phyloP scores from a whole-genome alignment of 805 yeast species.

The Yarrowia bubula region DNA sequence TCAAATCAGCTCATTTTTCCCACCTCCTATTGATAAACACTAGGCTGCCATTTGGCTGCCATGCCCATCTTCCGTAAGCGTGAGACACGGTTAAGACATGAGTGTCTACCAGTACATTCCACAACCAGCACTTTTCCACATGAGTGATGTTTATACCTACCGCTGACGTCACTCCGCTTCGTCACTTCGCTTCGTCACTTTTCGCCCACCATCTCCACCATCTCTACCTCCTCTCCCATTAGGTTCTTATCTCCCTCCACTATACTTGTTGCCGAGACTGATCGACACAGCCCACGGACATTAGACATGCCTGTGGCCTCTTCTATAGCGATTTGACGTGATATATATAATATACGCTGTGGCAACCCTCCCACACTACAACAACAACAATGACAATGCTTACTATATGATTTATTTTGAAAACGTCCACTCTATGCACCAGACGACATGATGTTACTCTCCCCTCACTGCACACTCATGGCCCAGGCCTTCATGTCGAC shows the following conservation, averaged over 20 bases:
- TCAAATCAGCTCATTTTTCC: no score
- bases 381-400: slow-evolving; percentile 5
- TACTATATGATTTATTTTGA: slow-evolving; percentile 4
- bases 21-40: no score
- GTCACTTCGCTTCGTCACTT: no score
- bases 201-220: background rate
- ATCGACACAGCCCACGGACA: slow-evolving; percentile 4
- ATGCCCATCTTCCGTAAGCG: no score
- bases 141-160: no score
- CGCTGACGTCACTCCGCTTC: no score
- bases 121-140: no score
- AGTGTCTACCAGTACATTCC: no score
- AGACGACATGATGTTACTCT: background rate
- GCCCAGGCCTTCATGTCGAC: slow-evolving; percentile 34
- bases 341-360: background rate
- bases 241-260: slow-evolving; percentile 3
- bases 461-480: slow-evolving; percentile 15
- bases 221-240: background rate
- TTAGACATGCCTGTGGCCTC: background rate
- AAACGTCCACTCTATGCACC: background rate
- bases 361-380: background rate
- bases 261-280: background rate
- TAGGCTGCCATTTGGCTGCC: no score
- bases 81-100: no score
- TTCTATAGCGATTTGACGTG: background rate